Evolutionary conservation across 305 asterid species (phyloP), one percentile per base, ranked within the genome.

Genomic region (Ajuga reptans): DNA sequence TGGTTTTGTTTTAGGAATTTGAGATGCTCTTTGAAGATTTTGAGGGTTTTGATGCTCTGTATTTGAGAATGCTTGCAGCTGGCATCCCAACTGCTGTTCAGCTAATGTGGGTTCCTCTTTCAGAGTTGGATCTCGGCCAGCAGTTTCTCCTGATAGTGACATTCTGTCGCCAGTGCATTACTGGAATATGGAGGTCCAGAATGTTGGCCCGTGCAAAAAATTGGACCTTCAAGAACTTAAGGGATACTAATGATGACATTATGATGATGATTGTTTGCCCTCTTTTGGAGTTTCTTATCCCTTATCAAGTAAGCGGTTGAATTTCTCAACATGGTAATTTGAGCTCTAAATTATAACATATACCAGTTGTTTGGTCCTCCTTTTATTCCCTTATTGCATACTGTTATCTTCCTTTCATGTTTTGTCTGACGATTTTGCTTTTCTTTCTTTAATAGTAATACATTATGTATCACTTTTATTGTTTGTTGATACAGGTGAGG

Each of bases 61-160:
- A 94, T 82, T 72, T 87, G 83, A 88, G 88, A 80, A 86, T 94
- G 95, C 71, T 86, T 72, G 92, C 93, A 34, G 84, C 87, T 75
- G 89, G 83, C 52, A 77, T 94, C 69, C 99, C 97, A 62, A 87
- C 91, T 76, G 84, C 83, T 56, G 91, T 89, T 79, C 99, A 94
- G 81, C 83, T 91, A 55, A 94, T 94, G 99, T 84, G 93, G 96
- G 87, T 94, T 84, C 99, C 99, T 64, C 76, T 94, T 61, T 87
- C 87, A 5, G 99, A 91, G 75, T 77, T 91, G 80, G 79, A 85
- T 71, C 64, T 89, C 45, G 73, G 79, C 62, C 96, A 87, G 79
- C 96, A 86, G 72, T 78, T 89, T 80, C 80, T 78, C 76, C 75
- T 94, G 81, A 59, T 83, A 42, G 76, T 64, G 79, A 82, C 81